Conservation (phyloP, 257 asterid genomes). For the Striga asiatica region DNA sequence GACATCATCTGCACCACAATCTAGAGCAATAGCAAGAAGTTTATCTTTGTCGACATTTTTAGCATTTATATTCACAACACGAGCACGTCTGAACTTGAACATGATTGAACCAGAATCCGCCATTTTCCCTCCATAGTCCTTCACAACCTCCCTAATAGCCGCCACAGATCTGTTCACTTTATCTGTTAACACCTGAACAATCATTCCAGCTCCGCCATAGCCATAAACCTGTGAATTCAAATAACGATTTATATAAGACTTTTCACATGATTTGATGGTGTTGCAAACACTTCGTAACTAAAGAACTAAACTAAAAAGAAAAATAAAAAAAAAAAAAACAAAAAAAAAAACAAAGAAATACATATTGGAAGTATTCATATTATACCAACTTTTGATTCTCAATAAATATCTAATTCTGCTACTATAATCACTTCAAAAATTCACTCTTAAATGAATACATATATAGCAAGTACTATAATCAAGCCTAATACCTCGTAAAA, state of each 20-base stretch:
- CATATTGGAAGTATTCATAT: too few relatives aligned
- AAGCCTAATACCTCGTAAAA: conserved; percentile 53
- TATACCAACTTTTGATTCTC: background rate
- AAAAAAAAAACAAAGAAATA: too few relatives aligned
- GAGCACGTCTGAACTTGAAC: conserved; percentile 75
- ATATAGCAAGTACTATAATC: background rate
- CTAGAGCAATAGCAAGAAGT: conserved; percentile 71
- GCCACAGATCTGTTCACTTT: conserved; percentile 76
- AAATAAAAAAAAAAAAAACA: background rate
- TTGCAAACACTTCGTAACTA: background rate
- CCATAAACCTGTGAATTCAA: conserved; percentile 60
- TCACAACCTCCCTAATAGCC: conserved; percentile 57
- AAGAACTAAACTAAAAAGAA: background rate
- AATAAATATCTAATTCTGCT: background rate
- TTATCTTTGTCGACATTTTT: conserved; percentile 55
- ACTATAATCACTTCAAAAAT: too few relatives aligned
- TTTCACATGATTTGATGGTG: background rate
- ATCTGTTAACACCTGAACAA: conserved; percentile 77
- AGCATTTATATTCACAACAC: conserved; percentile 61
- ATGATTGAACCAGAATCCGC: conserved; percentile 91
- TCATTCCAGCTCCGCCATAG: conserved; percentile 84
- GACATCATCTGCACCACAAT: conserved; percentile 86
- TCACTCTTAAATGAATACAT: background rate
- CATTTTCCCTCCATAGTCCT: conserved; percentile 81
- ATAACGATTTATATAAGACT: background rate